Conservation (phyloP, 2,329 filamentous ascomycete species). For the Aspergillus glaucus region DNA sequence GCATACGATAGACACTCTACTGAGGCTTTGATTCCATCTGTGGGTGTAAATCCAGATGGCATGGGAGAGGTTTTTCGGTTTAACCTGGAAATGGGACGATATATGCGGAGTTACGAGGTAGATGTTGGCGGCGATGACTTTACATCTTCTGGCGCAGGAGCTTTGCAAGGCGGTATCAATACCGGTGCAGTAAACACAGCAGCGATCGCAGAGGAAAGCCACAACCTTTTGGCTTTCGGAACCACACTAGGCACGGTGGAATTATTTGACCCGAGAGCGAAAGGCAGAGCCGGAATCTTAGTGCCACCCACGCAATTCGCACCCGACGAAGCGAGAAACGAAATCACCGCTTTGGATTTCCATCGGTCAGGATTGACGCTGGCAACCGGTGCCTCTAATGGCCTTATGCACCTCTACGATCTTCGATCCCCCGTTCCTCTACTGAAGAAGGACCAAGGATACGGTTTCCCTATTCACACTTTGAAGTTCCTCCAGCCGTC, state of each 20-base stretch:
- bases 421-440: conserved; percentile 79
- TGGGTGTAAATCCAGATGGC: conserved; percentile 78
- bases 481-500: conserved; percentile 62
- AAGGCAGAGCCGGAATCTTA: conserved; percentile 72
- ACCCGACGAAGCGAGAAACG: conserved; percentile 41
- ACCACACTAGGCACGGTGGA: conserved; percentile 94
- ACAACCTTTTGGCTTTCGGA: conserved; percentile 87
- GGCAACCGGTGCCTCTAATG: conserved; percentile 79
- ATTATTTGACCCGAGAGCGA: conserved; percentile 87
- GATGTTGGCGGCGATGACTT: conserved; percentile 82
- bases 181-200: conserved; percentile 82
- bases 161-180: conserved; percentile 78
- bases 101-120: conserved; percentile 89
- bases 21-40: conserved; percentile 79
- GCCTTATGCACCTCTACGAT: conserved; percentile 86
- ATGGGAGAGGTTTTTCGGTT: conserved; percentile 88
- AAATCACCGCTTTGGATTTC: conserved; percentile 84
- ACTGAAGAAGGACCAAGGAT: conserved; percentile 90
- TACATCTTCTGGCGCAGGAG: conserved; percentile 57
- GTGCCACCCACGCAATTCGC: conserved; percentile 46
- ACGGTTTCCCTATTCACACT: conserved; percentile 86
- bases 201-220: conserved; percentile 78
- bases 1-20: conserved; percentile 75
- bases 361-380: conserved; percentile 75
- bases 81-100: conserved; percentile 85